These are phyloP conservation scores for Pythium phragmitis DNA, from an alignment of 352 stramenopile genomes.

Conservation along the genomic window DNA sequence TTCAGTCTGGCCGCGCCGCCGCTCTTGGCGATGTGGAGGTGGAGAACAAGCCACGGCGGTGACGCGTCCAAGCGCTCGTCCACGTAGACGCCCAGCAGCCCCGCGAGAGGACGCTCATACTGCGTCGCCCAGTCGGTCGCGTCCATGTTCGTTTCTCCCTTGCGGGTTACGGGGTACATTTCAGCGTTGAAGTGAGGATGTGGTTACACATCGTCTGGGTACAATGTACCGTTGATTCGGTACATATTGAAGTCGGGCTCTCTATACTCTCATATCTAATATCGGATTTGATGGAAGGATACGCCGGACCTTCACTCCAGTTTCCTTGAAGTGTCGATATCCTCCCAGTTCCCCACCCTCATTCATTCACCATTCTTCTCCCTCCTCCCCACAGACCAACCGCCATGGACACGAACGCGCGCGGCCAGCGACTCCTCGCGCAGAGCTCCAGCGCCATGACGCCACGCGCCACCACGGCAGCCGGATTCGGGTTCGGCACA, in stretches of 20 bases:
- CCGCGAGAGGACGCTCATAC: not conserved
- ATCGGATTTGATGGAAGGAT: not conserved
- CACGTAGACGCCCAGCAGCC: conserved; percentile 5
- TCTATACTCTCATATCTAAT: not conserved
- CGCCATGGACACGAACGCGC: not conserved
- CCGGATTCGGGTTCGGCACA: not conserved
- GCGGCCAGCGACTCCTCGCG: not conserved
- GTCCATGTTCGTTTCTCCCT: not conserved
- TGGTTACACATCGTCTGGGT: not conserved
- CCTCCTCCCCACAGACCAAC: not conserved
- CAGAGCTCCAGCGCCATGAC: not conserved
- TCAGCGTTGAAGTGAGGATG: not conserved
- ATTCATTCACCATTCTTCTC: conserved; percentile 1
- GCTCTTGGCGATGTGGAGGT: not conserved
- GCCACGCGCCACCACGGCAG: no score
- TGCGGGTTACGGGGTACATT: not conserved
- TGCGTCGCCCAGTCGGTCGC: not conserved
- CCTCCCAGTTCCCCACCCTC: no score
- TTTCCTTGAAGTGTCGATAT: not conserved
- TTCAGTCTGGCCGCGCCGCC: not conserved
- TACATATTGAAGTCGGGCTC: not conserved
- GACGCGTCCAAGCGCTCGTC: not conserved
- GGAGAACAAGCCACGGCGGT: conserved; percentile 4
- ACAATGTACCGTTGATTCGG: not conserved
- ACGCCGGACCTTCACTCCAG: conserved; percentile 4